Evolutionary conservation across 192 early-diverging fungal species (phyloP).

Genomic region (Coemansia erecta): DNA sequence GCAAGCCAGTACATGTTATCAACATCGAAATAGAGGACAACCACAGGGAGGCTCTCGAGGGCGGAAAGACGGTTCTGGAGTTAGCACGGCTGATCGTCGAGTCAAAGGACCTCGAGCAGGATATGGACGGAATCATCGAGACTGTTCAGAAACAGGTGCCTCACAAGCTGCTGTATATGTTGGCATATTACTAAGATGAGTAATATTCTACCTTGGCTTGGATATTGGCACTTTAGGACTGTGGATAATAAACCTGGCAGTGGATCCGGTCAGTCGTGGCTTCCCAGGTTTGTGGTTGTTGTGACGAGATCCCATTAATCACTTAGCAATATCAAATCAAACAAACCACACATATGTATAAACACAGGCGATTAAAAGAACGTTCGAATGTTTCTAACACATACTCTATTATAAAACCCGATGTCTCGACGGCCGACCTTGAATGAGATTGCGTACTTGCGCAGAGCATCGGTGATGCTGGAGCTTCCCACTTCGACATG

Average conservation of each 20-base stretch:
- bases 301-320: too few species aligned
- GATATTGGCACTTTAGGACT: neutral
- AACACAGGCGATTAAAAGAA: neutral
- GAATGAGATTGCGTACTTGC: constrained; percentile 17
- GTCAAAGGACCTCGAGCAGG: constrained; percentile 75
- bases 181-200: constrained; percentile 57
- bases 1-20: constrained; percentile 81
- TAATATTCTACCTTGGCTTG: too few species aligned
- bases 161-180: constrained; percentile 62
- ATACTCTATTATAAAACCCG: constrained; percentile 5
- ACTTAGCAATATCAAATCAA: too few species aligned
- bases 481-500: constrained; percentile 33
- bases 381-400: neutral
- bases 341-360: too few species aligned
- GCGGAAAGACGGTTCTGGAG: constrained; percentile 80
- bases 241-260: neutral
- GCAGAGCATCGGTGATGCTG: constrained; percentile 19
- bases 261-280: too few species aligned
- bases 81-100: constrained; percentile 62
- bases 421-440: neutral
- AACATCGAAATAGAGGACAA: constrained; percentile 98
- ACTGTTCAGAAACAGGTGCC: constrained; percentile 61
- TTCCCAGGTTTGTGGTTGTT: too few species aligned
- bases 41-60: constrained; percentile 79
- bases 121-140: constrained; percentile 79